These are phyloP conservation scores for Leccinum glutinopallens DNA, from an alignment of 1,284 basidiomycete genomes.

Conservation along the genomic window DNA sequence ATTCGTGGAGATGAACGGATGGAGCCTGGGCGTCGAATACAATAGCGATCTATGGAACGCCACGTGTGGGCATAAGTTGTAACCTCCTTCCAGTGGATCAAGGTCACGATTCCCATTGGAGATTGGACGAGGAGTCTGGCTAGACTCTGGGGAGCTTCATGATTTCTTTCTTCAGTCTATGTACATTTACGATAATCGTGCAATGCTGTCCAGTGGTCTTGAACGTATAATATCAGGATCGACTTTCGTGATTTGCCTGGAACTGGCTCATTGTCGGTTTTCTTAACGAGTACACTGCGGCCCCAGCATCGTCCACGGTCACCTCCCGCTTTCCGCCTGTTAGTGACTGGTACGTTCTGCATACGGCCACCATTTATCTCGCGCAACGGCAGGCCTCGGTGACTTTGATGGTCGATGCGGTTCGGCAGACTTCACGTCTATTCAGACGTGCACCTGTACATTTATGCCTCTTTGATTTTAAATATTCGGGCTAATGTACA, in stretches of 20 bases:
- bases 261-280: not conserved
- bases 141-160: not conserved
- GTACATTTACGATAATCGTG: not conserved
- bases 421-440: not conserved
- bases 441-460: too few species aligned
- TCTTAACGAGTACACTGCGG: not conserved
- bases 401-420: not conserved
- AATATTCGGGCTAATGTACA: too few species aligned
- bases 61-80: constrained; percentile 27
- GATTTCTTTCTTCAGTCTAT: not conserved
- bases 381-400: not conserved
- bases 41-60: not conserved
- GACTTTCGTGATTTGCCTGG: not conserved
- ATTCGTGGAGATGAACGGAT: constrained; percentile 39
- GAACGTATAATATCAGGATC: not conserved
- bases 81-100: not conserved
- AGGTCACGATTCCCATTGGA: not conserved
- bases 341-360: not conserved
- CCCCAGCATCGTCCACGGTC: not conserved
- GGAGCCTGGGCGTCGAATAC: constrained; percentile 16
- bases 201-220: not conserved
- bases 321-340: not conserved
- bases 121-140: not conserved
- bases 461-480: too few species aligned
- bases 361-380: not conserved